Conservation (phyloP, 2,329 filamentous ascomycete species). For the Drechslerella dactyloides region DNA sequence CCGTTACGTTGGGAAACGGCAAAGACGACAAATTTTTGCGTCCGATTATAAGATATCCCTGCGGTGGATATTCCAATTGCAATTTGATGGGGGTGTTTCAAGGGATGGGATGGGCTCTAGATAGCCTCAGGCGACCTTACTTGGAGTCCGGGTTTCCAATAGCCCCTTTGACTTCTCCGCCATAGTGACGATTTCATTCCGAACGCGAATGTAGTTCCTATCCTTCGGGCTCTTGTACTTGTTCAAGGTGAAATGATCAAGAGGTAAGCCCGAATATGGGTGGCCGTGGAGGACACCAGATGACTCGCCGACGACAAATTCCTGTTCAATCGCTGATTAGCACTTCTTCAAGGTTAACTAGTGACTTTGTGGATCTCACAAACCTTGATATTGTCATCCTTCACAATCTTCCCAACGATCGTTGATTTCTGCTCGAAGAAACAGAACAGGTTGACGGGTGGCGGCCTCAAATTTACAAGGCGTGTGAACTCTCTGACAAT, state of each 20-base stretch:
- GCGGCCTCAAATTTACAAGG: background rate
- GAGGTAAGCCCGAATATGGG: conserved; percentile 52
- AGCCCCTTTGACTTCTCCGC: conserved; percentile 3
- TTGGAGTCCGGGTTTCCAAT: background rate
- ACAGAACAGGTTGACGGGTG: conserved; percentile 8
- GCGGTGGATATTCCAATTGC: no score
- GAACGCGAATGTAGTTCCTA: conserved; percentile 54
- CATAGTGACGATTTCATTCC: conserved; percentile 52
- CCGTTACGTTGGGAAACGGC: no score
- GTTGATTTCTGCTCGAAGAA: conserved; percentile 13
- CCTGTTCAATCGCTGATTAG: conserved; percentile 33
- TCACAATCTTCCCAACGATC: conserved; percentile 16
- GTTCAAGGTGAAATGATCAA: conserved; percentile 56
- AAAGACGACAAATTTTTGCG: no score
- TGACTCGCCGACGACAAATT: conserved; percentile 55
- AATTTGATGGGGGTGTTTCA: background rate
- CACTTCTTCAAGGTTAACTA: background rate
- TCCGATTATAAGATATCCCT: no score
- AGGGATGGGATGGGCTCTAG: background rate
- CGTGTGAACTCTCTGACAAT: conserved; percentile 14
- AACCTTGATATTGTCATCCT: conserved; percentile 9
- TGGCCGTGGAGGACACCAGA: conserved; percentile 55
- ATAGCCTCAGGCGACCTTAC: conserved; percentile 3
- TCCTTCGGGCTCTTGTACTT: conserved; percentile 56
- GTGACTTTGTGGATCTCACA: background rate